A percentile compares a stretch with the other conserved stretches of the same genome.
phyloP scores from a whole-genome alignment of 208 protist genomes.

The Crithidia mellificae region DNA sequence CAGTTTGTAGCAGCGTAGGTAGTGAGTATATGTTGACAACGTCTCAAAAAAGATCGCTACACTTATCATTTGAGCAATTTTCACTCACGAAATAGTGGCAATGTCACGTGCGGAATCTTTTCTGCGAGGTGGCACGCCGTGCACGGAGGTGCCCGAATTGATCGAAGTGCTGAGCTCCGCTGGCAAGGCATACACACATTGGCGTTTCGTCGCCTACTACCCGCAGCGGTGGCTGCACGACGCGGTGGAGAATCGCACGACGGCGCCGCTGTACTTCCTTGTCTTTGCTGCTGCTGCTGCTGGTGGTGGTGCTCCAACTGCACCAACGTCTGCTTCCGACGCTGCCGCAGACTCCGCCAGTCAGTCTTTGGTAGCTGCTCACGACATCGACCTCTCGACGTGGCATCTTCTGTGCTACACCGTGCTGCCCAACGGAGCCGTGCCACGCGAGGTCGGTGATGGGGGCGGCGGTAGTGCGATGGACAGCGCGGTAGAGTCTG shows the following conservation, averaged over 20 bases:
- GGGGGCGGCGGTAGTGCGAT: not conserved
- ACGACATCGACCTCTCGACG: not conserved
- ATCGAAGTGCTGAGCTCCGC: slow-evolving; percentile 24
- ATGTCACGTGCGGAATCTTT: slow-evolving; percentile 65
- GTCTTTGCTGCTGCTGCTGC: slow-evolving; percentile 34
- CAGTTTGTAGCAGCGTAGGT: too few relatives aligned
- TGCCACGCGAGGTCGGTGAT: slow-evolving; percentile 8
- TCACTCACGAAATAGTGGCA: too few relatives aligned
- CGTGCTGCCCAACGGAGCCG: slow-evolving; percentile 23
- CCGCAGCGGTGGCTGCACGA: slow-evolving; percentile 65
- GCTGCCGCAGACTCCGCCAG: too few relatives aligned
- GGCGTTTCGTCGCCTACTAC: slow-evolving; percentile 43
- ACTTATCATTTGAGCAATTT: too few relatives aligned
- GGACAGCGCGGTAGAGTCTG: not conserved
- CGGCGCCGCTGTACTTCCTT: slow-evolving; percentile 50
- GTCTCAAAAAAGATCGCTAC: too few relatives aligned
- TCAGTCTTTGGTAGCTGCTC: not conserved
- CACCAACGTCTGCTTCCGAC: not conserved
- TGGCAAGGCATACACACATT: slow-evolving; percentile 36
- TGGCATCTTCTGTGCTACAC: slow-evolving; percentile 43
- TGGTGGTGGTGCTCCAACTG: not conserved
- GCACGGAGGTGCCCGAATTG: slow-evolving; percentile 31
- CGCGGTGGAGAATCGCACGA: slow-evolving; percentile 35
- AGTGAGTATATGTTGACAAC: too few relatives aligned
- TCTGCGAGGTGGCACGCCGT: slow-evolving; percentile 46